These are phyloP conservation scores for Trichopus zeylanicus DNA, from an alignment of 116 monocot species.

Conservation along the genomic window DNA sequence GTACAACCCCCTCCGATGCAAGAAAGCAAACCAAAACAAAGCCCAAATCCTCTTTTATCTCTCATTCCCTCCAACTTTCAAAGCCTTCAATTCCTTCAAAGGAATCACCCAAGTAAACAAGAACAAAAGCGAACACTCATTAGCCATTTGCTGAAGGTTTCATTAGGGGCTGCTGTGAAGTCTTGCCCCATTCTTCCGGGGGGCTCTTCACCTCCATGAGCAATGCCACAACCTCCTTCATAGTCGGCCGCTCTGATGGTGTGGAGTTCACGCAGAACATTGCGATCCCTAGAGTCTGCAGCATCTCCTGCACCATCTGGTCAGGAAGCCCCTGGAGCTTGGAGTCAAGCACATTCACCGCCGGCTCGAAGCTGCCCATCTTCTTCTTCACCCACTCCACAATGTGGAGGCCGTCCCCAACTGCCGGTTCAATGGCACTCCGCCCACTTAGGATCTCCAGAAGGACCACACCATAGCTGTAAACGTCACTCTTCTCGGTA, in stretches of 20 bases:
- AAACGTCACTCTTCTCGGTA: slow-evolving; percentile 95
- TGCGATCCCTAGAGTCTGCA: slow-evolving; percentile 76
- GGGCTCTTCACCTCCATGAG: slow-evolving; percentile 80
- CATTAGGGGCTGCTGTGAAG: slow-evolving; percentile 67
- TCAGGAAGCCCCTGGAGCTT: slow-evolving; percentile 59
- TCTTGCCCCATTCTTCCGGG: slow-evolving; percentile 77
- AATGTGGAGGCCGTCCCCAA: slow-evolving; percentile 52
- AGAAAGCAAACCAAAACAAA: too few relatives aligned
- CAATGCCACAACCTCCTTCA: slow-evolving; percentile 91
- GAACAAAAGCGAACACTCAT: background rate
- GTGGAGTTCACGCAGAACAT: slow-evolving; percentile 85
- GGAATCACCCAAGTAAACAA: background rate
- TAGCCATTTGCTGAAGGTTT: slow-evolving; percentile 29
- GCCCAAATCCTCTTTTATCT: background rate
- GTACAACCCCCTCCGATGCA: too few relatives aligned
- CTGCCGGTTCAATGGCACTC: slow-evolving; percentile 47
- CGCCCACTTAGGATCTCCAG: slow-evolving; percentile 72
- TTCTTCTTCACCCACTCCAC: slow-evolving; percentile 82
- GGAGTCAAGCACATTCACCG: slow-evolving; percentile 49
- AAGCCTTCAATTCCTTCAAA: background rate
- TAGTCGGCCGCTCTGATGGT: slow-evolving; percentile 74
- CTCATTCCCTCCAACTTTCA: background rate
- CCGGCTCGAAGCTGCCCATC: slow-evolving; percentile 73
- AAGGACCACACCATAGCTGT: slow-evolving; percentile 92
- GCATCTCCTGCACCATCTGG: slow-evolving; percentile 85